These are phyloP conservation scores for Pichia sp. DNA, from an alignment of 1,139 yeast genomes.

Conservation along the genomic window DNA sequence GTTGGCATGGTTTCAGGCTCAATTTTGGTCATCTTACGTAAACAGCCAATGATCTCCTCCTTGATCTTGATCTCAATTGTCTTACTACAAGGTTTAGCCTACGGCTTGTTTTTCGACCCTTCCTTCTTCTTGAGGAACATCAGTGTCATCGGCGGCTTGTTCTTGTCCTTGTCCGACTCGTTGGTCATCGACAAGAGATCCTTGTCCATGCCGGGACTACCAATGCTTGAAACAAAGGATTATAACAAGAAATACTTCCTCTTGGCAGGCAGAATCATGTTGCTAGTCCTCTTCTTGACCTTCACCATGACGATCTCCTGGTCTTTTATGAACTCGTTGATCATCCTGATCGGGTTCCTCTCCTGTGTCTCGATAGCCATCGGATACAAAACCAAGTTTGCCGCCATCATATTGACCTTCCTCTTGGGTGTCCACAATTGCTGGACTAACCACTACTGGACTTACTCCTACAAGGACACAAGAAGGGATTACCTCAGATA, in stretches of 20 bases:
- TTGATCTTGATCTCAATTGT: constrained; percentile 69
- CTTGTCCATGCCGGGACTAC: constrained; percentile 82
- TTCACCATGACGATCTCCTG: constrained; percentile 77
- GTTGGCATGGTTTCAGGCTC: constrained; percentile 72
- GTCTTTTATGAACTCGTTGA: constrained; percentile 61
- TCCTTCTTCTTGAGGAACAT: constrained; percentile 81
- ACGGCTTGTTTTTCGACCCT: constrained; percentile 81
- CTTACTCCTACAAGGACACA: constrained; percentile 61
- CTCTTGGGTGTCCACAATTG: constrained; percentile 74
- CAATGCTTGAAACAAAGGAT: constrained; percentile 78
- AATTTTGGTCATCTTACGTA: constrained; percentile 65
- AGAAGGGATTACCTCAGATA: constrained; percentile 87
- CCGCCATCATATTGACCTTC: constrained; percentile 75
- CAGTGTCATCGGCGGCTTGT: constrained; percentile 88
- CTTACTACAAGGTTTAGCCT: constrained; percentile 78
- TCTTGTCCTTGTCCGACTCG: constrained; percentile 87
- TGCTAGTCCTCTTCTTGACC: constrained; percentile 81
- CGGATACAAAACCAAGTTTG: constrained; percentile 89
- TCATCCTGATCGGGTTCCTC: constrained; percentile 65
- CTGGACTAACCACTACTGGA: constrained; percentile 87
- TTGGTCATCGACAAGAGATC: constrained; percentile 72
- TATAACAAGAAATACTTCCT: constrained; percentile 72
- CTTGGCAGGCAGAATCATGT: constrained; percentile 82
- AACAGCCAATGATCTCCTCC: constrained; percentile 68
- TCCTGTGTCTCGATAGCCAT: constrained; percentile 79